Evolutionary conservation across 1,284 basidiomycete genomes (phyloP).

Genomic region (Fomes fomentarius): DNA sequence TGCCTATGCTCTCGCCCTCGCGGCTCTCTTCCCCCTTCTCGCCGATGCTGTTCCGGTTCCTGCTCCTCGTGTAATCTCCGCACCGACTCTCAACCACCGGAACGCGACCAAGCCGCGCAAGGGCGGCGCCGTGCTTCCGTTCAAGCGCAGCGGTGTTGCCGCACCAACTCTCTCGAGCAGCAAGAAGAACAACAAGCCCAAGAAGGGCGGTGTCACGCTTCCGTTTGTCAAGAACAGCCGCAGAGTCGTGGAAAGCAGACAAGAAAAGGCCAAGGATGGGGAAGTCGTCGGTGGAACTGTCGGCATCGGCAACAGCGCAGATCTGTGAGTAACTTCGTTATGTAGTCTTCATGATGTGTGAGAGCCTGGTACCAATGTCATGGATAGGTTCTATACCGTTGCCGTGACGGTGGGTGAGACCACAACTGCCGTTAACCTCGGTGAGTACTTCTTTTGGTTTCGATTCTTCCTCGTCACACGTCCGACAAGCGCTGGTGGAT

Average conservation of each 20-base stretch:
- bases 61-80: conserved; percentile 7
- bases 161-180: conserved; percentile 1
- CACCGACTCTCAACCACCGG: conserved; percentile 11
- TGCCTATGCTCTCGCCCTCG: conserved; percentile 16
- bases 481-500: too few species aligned
- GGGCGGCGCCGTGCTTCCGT: conserved; percentile 18
- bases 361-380: neutral
- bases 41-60: conserved; percentile 15
- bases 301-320: conserved; percentile 31
- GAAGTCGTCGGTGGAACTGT: conserved; percentile 25
- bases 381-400: conserved; percentile 32
- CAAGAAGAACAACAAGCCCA: neutral
- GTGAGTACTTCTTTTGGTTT: conserved; percentile 21
- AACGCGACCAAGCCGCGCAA: conserved; percentile 12
- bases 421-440: conserved; percentile 33
- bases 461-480: too few species aligned
- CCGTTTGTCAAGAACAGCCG: neutral
- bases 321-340: conserved; percentile 27
- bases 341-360: neutral
- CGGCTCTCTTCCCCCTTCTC: conserved; percentile 13
- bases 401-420: conserved; percentile 32
- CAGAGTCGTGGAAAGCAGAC: conserved; percentile 4
- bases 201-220: neutral
- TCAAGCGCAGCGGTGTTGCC: conserved; percentile 12
- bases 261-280: conserved; percentile 4